These are phyloP conservation scores for Candida pseudoviswanathii DNA, from an alignment of 1,139 yeast genomes.

Conservation along the genomic window DNA sequence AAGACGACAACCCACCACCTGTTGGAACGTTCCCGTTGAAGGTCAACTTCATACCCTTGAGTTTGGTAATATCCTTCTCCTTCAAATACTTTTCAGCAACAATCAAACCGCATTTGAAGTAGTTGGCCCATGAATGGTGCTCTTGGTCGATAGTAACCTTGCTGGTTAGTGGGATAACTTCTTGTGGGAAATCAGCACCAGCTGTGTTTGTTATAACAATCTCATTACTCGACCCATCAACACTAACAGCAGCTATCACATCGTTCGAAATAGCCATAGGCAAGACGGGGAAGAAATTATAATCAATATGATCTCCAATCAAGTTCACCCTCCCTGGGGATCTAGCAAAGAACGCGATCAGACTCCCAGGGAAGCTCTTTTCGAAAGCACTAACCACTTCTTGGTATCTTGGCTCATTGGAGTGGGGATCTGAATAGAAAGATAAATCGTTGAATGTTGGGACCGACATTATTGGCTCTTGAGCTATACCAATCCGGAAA, in stretches of 20 bases:
- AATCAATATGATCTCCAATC: constrained; percentile 78
- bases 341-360: constrained; percentile 51
- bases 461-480: constrained; percentile 12
- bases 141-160: constrained; percentile 46
- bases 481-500: neutral
- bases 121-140: constrained; percentile 61
- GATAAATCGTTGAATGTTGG: constrained; percentile 39
- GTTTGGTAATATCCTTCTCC: constrained; percentile 26
- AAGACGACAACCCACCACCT: constrained; percentile 72
- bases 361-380: constrained; percentile 24
- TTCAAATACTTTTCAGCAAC: constrained; percentile 59
- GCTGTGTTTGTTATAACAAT: constrained; percentile 47
- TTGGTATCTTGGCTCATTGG: constrained; percentile 29
- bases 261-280: constrained; percentile 79
- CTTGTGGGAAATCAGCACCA: constrained; percentile 28
- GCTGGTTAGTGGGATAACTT: constrained; percentile 36
- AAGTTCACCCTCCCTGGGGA: constrained; percentile 78
- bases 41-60: constrained; percentile 54
- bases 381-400: constrained; percentile 23
- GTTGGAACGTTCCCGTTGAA: constrained; percentile 72
- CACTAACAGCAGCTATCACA: constrained; percentile 53
- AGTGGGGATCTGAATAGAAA: constrained; percentile 34
- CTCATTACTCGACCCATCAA: constrained; percentile 23
- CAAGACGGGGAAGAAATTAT: constrained; percentile 64
- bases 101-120: constrained; percentile 66